Evolutionary conservation across 73 alveolate genomes (phyloP), one percentile per base, ranked within the genome.

Genomic region (Effrenium voratum): DNA sequence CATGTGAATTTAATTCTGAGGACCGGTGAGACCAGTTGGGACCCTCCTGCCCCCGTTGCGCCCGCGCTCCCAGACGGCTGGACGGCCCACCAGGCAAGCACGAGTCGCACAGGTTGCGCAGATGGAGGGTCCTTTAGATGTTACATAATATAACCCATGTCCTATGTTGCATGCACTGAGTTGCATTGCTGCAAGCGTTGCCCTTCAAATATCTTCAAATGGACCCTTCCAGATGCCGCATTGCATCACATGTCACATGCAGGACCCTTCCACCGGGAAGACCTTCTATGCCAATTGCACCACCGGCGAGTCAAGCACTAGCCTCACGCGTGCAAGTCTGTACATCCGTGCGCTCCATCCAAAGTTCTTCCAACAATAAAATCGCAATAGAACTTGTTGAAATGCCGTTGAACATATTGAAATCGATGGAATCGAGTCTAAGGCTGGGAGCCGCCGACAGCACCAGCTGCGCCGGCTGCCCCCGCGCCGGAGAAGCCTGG

Each of bases 11-110:
- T 24, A n/a, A n/a, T 6, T 5, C 34, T 40, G 15, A 90, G 96
- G 97, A 90, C 97, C 38, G 97, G 97, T 36, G 97, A 90, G 45
- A 90, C 97, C 88, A 90, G 97, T 43, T 90, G 97, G 97, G 97
- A 90, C n/a, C 97, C 97, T 36, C 97, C 97, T 0, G 97, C 97
- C 6, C 97, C 97, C 2, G 50, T 73, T 6, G 76, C 66, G 43
- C 36, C 73, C 15, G 81, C n/a, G 10, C 87, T 90, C 30, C 97
- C 97, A 8, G 97, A 90, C 12, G 97, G 97, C 32, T 90, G 97
- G 97, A 90, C 97, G 36, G 97, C 97, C 57, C 97, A 90, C 46
- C 97, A 90, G 97, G 97, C 24, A 15, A 40, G 79, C n/a, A n/a
- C n/a, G n/a, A n/a, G n/a, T n/a, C n/a, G n/a, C n/a, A n/a, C n/a